Evolutionary conservation across 352 stramenopile species (phyloP), one percentile per base, ranked within the genome.

Genomic region (Phytophthora cajani): DNA sequence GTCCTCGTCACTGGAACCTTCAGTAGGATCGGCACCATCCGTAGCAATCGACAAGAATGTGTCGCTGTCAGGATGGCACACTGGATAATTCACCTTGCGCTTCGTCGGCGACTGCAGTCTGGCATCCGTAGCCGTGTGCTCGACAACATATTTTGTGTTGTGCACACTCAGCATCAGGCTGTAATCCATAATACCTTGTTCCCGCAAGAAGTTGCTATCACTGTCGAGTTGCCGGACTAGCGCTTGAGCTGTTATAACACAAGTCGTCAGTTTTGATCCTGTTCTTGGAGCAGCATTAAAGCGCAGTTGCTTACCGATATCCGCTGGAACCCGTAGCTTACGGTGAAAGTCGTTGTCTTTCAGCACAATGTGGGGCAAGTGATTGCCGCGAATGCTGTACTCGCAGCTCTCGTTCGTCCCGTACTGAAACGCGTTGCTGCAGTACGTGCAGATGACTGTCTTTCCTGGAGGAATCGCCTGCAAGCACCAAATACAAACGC

Each of bases 131-230:
- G 62, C 74, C 23, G 80, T 69, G 64, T 92, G 82, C 47, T 95
- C 87, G 25, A 95, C 85, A 32, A 92, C 80, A 54, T 93, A 96
- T 64, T 93, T 94, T 30, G 86, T 92, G 65, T 84, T 93, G 76
- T 94, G 87, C 3, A 97, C 80, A 72, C 90, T 94, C 11, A 97
- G 58, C 21, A 97, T 64, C 27, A 97, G 64, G 23, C 84, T 94
- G 74, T 97, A 97, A 76, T 97, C 91, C 77, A 96, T 97, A 67
- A 97, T 93, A 17, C 90, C 90, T 67, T 95, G 83, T 10, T 79
- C 70, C 23, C 81, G 80, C 32, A 97, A 64, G 47, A 96, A 97
- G 7, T 78, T 78, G 60, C 79, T 92, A 54, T 97, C 90, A 11
- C 64, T 77, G 50, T 89, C 80, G 23, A 97, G 76, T 62, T 94